phyloP scores from a whole-genome alignment of 2,329 filamentous ascomycete genomes.

The Lachnellula occidentalis region DNA sequence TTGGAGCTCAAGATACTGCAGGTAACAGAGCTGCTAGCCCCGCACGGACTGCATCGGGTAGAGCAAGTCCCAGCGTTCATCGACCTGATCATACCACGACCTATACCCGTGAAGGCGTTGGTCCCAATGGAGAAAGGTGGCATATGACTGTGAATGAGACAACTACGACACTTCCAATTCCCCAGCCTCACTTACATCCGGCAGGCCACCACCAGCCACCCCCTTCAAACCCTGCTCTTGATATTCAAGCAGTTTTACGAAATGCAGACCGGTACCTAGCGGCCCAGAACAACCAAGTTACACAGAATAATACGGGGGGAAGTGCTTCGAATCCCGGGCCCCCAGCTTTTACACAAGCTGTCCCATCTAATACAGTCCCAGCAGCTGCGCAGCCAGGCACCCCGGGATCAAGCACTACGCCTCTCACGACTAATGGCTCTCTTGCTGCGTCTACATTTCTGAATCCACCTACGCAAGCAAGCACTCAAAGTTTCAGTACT shows the following conservation, averaged over 20 bases:
- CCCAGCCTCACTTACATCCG: conserved; percentile 7
- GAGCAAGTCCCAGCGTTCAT: conserved; percentile 27
- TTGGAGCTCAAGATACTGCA: conserved; percentile 19
- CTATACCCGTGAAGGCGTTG: conserved; percentile 43
- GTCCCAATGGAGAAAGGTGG: conserved; percentile 47
- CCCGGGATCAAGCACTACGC: conserved; percentile 8
- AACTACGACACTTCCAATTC: conserved; percentile 22
- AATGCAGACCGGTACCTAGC: conserved; percentile 22
- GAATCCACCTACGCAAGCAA: conserved; percentile 16
- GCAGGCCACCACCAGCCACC: conserved; percentile 4
- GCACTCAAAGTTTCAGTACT: conserved; percentile 15
- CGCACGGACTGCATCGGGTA: conserved; percentile 23
- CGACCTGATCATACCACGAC: conserved; percentile 36
- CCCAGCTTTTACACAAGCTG: conserved; percentile 4
- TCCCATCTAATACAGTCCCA: conserved; percentile 2
- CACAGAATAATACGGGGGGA: conserved; percentile 18
- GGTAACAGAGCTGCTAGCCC: conserved; percentile 14
- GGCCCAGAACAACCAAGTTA: conserved; percentile 10
- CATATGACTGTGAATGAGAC: conserved; percentile 47
- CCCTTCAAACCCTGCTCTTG: conserved; percentile 15
- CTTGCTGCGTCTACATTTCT: conserved; percentile 9
- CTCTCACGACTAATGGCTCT: conserved; percentile 12
- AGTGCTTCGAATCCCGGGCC: conserved; percentile 18
- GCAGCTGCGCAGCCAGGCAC: conserved; percentile 5
- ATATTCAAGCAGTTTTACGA: conserved; percentile 24